Base-by-base conservation (phyloP, 2,329 filamentous ascomycete genomes). In the Cytospora leucostoma region DNA sequence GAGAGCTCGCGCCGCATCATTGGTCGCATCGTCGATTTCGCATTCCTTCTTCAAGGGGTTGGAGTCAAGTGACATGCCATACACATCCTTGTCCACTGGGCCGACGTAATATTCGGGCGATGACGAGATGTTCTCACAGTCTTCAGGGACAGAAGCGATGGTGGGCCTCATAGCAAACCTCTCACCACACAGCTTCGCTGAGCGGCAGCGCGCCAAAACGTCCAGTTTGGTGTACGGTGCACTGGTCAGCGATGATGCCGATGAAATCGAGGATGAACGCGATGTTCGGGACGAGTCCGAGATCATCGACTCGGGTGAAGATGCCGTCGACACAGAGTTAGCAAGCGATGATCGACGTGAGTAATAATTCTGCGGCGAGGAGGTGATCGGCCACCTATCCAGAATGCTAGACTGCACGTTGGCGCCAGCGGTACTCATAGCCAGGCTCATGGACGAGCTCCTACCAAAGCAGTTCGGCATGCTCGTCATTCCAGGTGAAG, bases 251-350 rank as follows among this genome's bases (percentile, higher is more conserved):
- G 83, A 86, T 68, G 84, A 87, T 70, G 83, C 80, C 71, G 85
- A 87, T 63, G 85, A 88, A 75, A 87, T 84, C 19, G 85, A 88
- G 72, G 86, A 88, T 59, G 84, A 87, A 73, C 85, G 84, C 67
- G 86, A 88, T 67, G 84, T 80, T 66, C 81, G 81, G 64, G 83
- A 88, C 63, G 79, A 78, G 71, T 88, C 86, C 64, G 86, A 88
- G 53, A 88, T 76, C 85, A 88, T 88, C 61, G 86, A 88, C 71
- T 88, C 86, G 66, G 86, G 86, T 34, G 86, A 88, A 64, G 86
- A 88, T 38, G 83, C 82, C 35, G 83, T 84, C 33, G 86, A 88
- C 68, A 86, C 77, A 19, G 86, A 86, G 71, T 82, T 86, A 72
- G 85, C 85, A 65, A 88, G 81, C 17, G 86, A 88, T 15, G 85